Base-by-base conservation (phyloP, 768 basidiomycete species). In the Amanita phalloides region DNA sequence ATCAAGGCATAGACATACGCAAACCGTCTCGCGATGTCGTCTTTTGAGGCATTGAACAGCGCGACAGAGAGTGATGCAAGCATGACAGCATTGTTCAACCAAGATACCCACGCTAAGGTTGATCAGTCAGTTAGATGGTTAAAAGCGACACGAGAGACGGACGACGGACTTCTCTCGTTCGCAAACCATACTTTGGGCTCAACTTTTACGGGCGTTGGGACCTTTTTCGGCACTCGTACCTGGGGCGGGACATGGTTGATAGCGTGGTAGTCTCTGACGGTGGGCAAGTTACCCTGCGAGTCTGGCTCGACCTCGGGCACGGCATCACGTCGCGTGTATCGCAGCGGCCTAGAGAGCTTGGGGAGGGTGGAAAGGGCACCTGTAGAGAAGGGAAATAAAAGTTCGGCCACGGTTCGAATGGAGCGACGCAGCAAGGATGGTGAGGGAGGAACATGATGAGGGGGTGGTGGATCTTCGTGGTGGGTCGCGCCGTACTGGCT, bases 171-270 rank as follows among this genome's bases (percentile, higher is more conserved):
- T 62, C 90, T 72, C 67, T 97, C 93, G 61, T 96, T 96, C 7
- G 93, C 92, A 64, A 97, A 95, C 93, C 94, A 97, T 45, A 97
- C 93, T 61, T 97, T 97, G 20, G 82, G 84, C 63, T 97, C 93
- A 14, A 97, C 91, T 56, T 82, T 87, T 59, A 97, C 73, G 0
- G 84, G 79, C 0, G 86, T 86, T 0, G 85, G 71, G 20, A 89
- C 79, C 66, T 92, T 93, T 71, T 85, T 88, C 0, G 90, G 90
- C 0, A 91, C 76, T 35, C 84, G 73, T 35, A 90, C 80, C 43
- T 77, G 74, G 0, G 80, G 71, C 0, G 86, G 81, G 0, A 83
- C 60, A 3, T 71, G 62, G 58, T 77, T 84, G 64, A 89, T 89
- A 2, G 88, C 72, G 61, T 82, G 80, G 61, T 90, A 90, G 64